Conservation (phyloP, 345 rosid genomes). For the Sonneratia caseolaris region DNA sequence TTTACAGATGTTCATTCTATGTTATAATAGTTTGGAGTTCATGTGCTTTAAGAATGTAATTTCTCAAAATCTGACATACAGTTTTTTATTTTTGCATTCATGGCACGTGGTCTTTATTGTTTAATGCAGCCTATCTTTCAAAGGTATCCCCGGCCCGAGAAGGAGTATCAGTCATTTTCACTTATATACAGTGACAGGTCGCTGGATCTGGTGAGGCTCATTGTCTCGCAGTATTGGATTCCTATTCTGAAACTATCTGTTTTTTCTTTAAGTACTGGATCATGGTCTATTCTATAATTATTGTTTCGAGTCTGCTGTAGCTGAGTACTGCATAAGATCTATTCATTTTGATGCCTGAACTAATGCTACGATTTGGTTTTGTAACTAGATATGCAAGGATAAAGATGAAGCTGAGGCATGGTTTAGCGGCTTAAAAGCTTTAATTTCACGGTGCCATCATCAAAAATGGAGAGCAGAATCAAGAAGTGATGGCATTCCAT, state of each 20-base stretch:
- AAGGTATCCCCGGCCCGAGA: conserved; percentile 97
- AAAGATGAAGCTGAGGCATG: conserved; percentile 80
- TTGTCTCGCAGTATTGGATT: conserved; percentile 9
- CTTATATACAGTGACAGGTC: conserved; percentile 93
- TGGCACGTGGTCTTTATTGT: background rate
- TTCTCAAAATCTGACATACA: background rate
- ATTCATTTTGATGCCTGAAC: conserved; percentile 8
- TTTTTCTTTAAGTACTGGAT: conserved; percentile 5
- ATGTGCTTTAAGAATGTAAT: background rate
- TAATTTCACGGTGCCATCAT: conserved; percentile 51
- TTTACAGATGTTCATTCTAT: too few relatives aligned
- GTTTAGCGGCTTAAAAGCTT: conserved; percentile 78
- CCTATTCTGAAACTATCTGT: background rate
- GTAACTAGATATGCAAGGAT: conserved; percentile 63
- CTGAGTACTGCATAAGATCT: background rate
- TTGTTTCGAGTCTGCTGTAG: background rate
- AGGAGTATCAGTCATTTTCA: conserved; percentile 98
- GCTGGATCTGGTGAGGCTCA: conserved; percentile 73
- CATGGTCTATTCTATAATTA: conserved; percentile 8
- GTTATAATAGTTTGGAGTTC: too few relatives aligned
- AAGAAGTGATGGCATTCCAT: conserved; percentile 63
- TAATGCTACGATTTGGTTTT: conserved; percentile 10
- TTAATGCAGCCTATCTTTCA: conserved; percentile 85
- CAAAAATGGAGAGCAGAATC: conserved; percentile 60
- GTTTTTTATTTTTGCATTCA: background rate